Evolutionary conservation across 169 alveolate species (phyloP).

Genomic region (Eimeria necatrix): DNA sequence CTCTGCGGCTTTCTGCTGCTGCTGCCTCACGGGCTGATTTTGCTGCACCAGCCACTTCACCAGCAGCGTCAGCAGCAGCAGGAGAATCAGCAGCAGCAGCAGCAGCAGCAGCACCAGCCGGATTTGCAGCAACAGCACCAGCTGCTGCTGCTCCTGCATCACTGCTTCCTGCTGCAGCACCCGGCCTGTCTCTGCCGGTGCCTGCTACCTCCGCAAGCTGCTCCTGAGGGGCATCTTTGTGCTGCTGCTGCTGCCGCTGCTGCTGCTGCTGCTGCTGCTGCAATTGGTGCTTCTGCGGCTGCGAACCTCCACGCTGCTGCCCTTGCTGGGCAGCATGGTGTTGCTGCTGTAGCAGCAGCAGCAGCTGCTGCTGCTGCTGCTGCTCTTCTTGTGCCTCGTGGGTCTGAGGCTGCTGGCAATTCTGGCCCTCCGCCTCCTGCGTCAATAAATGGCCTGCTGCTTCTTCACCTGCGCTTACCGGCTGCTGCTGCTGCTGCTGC

Average conservation of each 20-base stretch:
- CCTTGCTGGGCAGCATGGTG: not conserved
- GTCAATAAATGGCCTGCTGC: not conserved
- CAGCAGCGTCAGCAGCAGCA: not conserved
- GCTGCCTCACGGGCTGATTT: too few species aligned
- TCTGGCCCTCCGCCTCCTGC: not conserved
- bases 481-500: slow-evolving; percentile 36
- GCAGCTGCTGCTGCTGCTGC: not conserved
- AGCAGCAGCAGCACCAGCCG: slow-evolving; percentile 13
- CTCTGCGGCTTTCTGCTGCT: not conserved
- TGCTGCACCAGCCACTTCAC: not conserved
- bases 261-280: not conserved
- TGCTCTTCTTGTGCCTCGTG: not conserved
- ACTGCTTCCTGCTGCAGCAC: not conserved
- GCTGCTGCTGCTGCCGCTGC: slow-evolving; percentile 28
- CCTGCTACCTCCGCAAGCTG: not conserved
- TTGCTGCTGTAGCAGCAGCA: not conserved
- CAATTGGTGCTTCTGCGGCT: not conserved
- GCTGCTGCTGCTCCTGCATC: not conserved
- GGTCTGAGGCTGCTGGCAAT: slow-evolving; percentile 16
- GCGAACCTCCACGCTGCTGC: not conserved
- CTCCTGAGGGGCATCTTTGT: not conserved
- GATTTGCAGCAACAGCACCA: not conserved
- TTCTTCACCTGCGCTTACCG: not conserved
- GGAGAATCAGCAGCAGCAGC: slow-evolving; percentile 3
- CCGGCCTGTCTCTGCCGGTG: not conserved